These are phyloP conservation scores for Henningerozyma blattae DNA, from an alignment of 805 yeast species.

Conservation along the genomic window DNA sequence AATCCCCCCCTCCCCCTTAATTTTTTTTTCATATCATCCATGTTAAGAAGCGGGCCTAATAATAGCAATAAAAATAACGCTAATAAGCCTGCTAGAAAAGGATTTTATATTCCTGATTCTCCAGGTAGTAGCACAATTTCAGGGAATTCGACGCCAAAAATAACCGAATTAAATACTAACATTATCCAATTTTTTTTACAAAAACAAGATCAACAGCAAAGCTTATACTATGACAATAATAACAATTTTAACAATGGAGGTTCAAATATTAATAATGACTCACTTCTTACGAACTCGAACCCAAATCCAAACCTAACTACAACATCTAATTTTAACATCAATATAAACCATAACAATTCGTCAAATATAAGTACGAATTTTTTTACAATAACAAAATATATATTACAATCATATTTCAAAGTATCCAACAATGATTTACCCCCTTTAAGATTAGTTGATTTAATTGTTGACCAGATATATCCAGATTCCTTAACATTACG, in stretches of 20 bases:
- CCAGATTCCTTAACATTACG: conserved; percentile 24
- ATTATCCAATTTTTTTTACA: conserved; percentile 6
- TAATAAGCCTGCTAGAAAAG: not conserved
- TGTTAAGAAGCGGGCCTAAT: too few species aligned
- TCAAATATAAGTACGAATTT: conserved; percentile 12
- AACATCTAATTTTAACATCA: not conserved
- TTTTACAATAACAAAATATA: conserved; percentile 20
- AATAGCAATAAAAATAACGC: too few species aligned
- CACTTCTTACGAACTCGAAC: not conserved
- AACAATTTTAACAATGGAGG: not conserved
- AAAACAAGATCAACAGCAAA: conserved; percentile 14
- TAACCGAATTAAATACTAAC: conserved; percentile 8
- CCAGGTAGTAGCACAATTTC: not conserved
- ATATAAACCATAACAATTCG: not conserved
- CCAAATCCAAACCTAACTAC: not conserved
- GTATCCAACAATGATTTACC: conserved; percentile 11
- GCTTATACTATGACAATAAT: conserved; percentile 5
- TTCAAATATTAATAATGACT: not conserved
- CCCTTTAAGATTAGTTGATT: conserved; percentile 16
- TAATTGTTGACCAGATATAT: conserved; percentile 25
- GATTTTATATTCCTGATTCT: not conserved
- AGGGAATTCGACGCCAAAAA: not conserved
- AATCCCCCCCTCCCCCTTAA: too few species aligned
- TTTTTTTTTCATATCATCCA: too few species aligned
- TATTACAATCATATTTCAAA: conserved; percentile 21